Conservation (phyloP, 441 rosid genomes). For the Metrosideros polymorpha region DNA sequence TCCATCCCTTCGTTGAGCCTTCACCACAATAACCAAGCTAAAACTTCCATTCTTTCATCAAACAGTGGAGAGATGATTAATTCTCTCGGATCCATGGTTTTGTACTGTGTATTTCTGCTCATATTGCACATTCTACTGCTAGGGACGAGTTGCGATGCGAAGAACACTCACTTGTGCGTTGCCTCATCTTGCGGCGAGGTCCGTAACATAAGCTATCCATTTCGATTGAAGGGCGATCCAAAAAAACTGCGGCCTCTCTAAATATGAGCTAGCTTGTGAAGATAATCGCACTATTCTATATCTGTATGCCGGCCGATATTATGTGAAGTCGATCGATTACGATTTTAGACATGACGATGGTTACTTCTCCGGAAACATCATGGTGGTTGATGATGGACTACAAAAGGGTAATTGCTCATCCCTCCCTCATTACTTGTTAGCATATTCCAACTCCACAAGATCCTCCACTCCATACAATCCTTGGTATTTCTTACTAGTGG, state of each 20-base stretch:
- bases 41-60: neutral
- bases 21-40: neutral
- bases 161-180: fast-evolving
- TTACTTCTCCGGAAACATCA: fast-evolving
- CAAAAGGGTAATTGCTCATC: neutral
- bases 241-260: neutral
- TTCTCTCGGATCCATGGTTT: neutral
- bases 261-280: neutral
- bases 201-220: neutral
- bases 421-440: neutral
- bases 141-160: neutral
- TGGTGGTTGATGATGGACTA: neutral
- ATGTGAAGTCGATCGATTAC: neutral
- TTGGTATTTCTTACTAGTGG: neutral
- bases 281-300: neutral
- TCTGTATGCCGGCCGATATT: neutral
- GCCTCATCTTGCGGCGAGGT: neutral
- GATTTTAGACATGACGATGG: fast-evolving
- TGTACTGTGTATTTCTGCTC: neutral
- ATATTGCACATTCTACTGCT: neutral
- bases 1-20: neutral
- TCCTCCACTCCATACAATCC: neutral
- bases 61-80: neutral
- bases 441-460: fast-evolving
- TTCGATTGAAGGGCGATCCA: neutral